Conservation (phyloP, 2,329 filamentous ascomycete species). For the Atkinsonella texensis region DNA sequence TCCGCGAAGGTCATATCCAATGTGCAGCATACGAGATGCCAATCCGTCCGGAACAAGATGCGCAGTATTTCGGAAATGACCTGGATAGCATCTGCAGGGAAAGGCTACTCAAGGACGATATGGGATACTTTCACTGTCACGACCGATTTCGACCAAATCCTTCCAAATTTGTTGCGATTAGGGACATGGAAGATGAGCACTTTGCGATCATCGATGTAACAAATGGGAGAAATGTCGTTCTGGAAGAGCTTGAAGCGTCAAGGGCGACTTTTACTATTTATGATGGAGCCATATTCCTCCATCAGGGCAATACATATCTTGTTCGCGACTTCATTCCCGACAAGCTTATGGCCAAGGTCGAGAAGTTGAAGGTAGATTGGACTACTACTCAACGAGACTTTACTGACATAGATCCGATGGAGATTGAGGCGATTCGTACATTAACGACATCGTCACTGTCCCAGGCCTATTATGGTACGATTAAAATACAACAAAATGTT, state of each 20-base stretch:
- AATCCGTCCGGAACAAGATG: conserved; percentile 65
- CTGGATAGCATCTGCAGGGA: conserved; percentile 60
- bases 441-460: conserved; percentile 47
- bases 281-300: conserved; percentile 91
- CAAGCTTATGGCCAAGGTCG: conserved; percentile 71
- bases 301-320: conserved; percentile 88
- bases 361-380: conserved; percentile 87
- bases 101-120: conserved; percentile 58
- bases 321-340: conserved; percentile 82
- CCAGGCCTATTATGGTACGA: conserved; percentile 72
- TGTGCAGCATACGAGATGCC: conserved; percentile 95
- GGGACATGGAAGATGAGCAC: conserved; percentile 79
- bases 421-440: conserved; percentile 74
- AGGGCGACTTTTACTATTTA: conserved; percentile 95
- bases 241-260: conserved; percentile 93
- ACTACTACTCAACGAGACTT: conserved; percentile 86
- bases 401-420: conserved; percentile 86
- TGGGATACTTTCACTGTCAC: conserved; percentile 84
- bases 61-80: conserved; percentile 65
- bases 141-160: conserved; percentile 78
- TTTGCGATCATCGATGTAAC: conserved; percentile 90
- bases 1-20: conserved; percentile 87
- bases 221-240: conserved; percentile 66
- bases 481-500: conserved; percentile 77
- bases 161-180: conserved; percentile 72